These are phyloP conservation scores for Cryphonectria radicalis DNA, from an alignment of 2,329 filamentous ascomycete genomes.

Conservation along the genomic window DNA sequence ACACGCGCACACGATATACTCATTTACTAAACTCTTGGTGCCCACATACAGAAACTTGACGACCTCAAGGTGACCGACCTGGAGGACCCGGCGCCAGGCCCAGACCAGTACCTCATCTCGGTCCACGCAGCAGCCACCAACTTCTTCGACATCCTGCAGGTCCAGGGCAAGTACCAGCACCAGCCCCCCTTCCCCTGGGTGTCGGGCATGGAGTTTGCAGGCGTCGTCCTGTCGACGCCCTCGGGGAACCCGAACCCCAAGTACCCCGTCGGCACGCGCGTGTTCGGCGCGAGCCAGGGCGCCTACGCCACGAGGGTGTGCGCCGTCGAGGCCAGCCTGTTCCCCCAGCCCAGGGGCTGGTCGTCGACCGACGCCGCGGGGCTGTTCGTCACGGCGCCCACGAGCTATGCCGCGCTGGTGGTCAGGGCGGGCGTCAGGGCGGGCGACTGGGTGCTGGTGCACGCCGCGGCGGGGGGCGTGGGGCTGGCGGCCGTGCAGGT, in stretches of 20 bases:
- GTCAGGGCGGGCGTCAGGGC: constrained; percentile 74
- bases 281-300: constrained; percentile 87
- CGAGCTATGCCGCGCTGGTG: constrained; percentile 83
- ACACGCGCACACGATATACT: neutral
- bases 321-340: constrained; percentile 67
- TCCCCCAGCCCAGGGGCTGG: constrained; percentile 81
- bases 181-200: constrained; percentile 90
- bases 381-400: constrained; percentile 89
- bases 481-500: constrained; percentile 90
- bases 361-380: constrained; percentile 83
- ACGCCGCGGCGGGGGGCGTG: constrained; percentile 90
- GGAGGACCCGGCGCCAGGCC: constrained; percentile 71
- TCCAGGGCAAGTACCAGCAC: constrained; percentile 93
- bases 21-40: constrained; percentile 2
- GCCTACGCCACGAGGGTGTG: constrained; percentile 80
- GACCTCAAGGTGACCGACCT: constrained; percentile 78
- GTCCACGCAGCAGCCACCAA: constrained; percentile 89
- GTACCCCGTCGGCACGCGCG: constrained; percentile 78
- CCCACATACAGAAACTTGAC: constrained; percentile 64
- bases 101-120: constrained; percentile 81
- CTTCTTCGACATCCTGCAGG: constrained; percentile 96
- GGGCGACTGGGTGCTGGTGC: constrained; percentile 86
- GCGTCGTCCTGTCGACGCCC: constrained; percentile 72
- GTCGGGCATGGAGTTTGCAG: constrained; percentile 85
- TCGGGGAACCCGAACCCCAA: constrained; percentile 50